phyloP scores from a whole-genome alignment of 805 yeast genomes.

The Zygotorulaspora florentina region DNA sequence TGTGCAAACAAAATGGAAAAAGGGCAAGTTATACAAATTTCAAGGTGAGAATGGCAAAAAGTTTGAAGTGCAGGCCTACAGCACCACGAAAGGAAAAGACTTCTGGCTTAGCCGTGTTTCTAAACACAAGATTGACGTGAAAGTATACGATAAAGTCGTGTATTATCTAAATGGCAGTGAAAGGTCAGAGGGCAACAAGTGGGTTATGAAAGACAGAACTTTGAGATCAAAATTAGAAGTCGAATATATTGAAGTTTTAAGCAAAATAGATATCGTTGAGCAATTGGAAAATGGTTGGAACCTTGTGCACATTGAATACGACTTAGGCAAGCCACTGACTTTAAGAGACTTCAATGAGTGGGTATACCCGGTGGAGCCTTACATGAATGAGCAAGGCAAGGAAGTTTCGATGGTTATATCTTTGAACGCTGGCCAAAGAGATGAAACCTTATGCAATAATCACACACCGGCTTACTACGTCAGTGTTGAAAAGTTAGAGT shows the following conservation, averaged over 20 bases:
- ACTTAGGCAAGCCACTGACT: constrained; percentile 36
- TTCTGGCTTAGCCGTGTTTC: constrained; percentile 37
- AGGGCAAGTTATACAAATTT: constrained; percentile 32
- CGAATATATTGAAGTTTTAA: constrained; percentile 36
- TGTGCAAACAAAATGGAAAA: constrained; percentile 30
- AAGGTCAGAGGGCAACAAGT: constrained; percentile 12
- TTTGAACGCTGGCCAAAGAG: constrained; percentile 28
- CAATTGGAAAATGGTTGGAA: constrained; percentile 29
- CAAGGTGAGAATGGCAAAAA: constrained; percentile 24
- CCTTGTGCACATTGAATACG: constrained; percentile 34
- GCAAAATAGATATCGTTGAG: constrained; percentile 20
- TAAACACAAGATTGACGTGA: constrained; percentile 17
- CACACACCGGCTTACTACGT: constrained; percentile 36
- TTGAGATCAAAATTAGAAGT: constrained; percentile 34
- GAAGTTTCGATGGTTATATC: constrained; percentile 35
- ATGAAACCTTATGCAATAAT: constrained; percentile 17
- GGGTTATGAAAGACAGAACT: constrained; percentile 26
- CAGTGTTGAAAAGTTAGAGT: constrained; percentile 35
- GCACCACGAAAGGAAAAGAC: constrained; percentile 27
- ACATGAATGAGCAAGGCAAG: constrained; percentile 11
- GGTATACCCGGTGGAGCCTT: constrained; percentile 32
- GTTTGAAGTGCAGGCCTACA: constrained; percentile 34
- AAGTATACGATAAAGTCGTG: constrained; percentile 25
- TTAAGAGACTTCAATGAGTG: constrained; percentile 39
- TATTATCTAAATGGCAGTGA: constrained; percentile 31